Evolutionary conservation across 129 eudicot species (phyloP).

Genomic region (Pulicaria dysenterica): DNA sequence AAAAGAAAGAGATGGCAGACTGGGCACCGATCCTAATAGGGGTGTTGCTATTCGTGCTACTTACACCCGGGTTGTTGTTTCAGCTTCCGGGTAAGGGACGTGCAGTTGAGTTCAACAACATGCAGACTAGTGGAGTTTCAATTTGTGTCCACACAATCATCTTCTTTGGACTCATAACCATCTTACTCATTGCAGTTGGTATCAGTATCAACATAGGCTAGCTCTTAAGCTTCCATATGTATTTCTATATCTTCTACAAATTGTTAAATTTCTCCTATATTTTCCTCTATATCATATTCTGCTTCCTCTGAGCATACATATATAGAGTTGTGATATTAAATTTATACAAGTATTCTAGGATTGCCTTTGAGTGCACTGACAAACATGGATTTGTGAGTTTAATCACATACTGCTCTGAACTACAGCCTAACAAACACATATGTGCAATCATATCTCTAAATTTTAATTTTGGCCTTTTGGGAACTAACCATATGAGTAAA

Average conservation of each 20-base stretch:
- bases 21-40: constrained; percentile 66
- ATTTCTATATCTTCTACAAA: constrained; percentile 1
- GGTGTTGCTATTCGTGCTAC: constrained; percentile 53
- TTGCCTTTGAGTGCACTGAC: neutral
- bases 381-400: neutral
- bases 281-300: neutral
- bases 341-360: neutral
- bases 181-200: constrained; percentile 66
- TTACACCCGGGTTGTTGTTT: constrained; percentile 62
- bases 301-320: neutral
- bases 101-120: constrained; percentile 55
- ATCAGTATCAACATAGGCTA: constrained; percentile 59
- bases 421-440: neutral
- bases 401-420: constrained; percentile 12
- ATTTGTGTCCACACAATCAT: constrained; percentile 60
- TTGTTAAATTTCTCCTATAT: neutral
- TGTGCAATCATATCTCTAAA: neutral
- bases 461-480: neutral
- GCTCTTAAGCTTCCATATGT: constrained; percentile 17
- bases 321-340: neutral
- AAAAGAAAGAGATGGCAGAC: constrained; percentile 50
- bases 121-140: constrained; percentile 70
- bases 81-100: constrained; percentile 58
- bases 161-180: constrained; percentile 55
- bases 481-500: neutral